phyloP scores from a whole-genome alignment of 1,139 yeast genomes.

The Debaryomycetaceae sp. region DNA sequence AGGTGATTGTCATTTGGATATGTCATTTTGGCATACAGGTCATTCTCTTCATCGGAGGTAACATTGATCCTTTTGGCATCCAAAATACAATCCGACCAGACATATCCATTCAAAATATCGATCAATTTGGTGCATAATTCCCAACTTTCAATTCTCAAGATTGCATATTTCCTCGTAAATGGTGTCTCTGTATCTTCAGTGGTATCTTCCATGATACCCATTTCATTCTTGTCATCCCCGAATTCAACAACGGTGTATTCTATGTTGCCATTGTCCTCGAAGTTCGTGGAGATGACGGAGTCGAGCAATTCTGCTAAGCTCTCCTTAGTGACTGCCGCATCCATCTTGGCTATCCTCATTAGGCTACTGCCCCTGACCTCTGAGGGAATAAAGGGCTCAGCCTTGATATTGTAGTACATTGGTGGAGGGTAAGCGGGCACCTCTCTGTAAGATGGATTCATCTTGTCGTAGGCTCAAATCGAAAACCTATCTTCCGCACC shows the following conservation, averaged over 20 bases:
- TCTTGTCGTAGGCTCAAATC: background rate
- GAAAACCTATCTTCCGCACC: too few species aligned
- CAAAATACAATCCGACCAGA: conserved; percentile 19
- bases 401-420: conserved; percentile 19
- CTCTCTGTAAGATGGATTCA: background rate
- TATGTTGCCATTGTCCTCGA: conserved; percentile 2
- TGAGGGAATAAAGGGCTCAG: conserved; percentile 25
- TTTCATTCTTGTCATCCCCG: background rate
- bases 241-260: conserved; percentile 2
- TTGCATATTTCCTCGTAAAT: conserved; percentile 3
- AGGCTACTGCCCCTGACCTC: background rate
- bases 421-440: background rate
- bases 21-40: background rate
- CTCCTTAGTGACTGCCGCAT: conserved; percentile 7
- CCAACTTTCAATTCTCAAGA: conserved; percentile 15
- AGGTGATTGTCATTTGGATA: background rate
- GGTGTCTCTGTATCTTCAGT: background rate
- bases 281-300: conserved; percentile 12
- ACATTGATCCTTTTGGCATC: conserved; percentile 12
- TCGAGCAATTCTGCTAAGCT: conserved; percentile 13
- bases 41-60: background rate
- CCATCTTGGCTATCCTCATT: conserved; percentile 10
- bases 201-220: background rate
- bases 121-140: conserved; percentile 12
- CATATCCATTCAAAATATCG: conserved; percentile 23